These are phyloP conservation scores for Eucalyptus tenuipes DNA, from an alignment of 345 rosid species.

Conservation along the genomic window DNA sequence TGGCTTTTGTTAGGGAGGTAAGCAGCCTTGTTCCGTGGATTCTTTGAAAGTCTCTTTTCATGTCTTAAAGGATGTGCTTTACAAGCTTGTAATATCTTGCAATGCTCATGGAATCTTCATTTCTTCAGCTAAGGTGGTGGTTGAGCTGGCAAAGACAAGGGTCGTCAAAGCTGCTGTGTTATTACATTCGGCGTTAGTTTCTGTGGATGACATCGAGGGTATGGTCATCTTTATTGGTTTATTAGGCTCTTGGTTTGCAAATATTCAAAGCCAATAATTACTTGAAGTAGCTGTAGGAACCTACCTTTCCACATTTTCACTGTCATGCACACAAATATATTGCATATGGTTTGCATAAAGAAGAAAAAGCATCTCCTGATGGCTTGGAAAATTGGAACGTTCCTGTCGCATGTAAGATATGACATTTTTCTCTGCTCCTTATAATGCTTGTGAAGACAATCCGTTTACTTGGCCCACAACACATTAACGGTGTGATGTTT, in stretches of 20 bases:
- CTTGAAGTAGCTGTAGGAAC: not conserved
- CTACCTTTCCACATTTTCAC: not conserved
- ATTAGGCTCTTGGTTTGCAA: not conserved
- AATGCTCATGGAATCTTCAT: not conserved
- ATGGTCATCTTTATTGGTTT: not conserved
- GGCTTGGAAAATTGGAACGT: not conserved
- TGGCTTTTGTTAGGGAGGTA: constrained; percentile 19
- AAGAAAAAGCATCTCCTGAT: not conserved
- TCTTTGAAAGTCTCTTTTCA: not conserved
- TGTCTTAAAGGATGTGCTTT: not conserved
- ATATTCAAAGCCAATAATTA: not conserved
- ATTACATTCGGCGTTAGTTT: not conserved
- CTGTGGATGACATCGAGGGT: not conserved
- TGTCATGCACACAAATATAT: not conserved
- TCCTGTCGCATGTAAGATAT: not conserved
- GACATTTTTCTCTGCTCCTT: not conserved
- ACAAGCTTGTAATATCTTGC: not conserved
- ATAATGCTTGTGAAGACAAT: not conserved
- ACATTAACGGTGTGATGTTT: not conserved
- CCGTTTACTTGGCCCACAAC: not conserved
- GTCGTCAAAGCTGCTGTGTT: not conserved
- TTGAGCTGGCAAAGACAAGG: not conserved
- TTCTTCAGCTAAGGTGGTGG: not conserved
- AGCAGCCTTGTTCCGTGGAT: not conserved
- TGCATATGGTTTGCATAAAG: not conserved